Evolutionary conservation across 306 rosid species (phyloP).

Genomic region (Cicer bijugum): DNA sequence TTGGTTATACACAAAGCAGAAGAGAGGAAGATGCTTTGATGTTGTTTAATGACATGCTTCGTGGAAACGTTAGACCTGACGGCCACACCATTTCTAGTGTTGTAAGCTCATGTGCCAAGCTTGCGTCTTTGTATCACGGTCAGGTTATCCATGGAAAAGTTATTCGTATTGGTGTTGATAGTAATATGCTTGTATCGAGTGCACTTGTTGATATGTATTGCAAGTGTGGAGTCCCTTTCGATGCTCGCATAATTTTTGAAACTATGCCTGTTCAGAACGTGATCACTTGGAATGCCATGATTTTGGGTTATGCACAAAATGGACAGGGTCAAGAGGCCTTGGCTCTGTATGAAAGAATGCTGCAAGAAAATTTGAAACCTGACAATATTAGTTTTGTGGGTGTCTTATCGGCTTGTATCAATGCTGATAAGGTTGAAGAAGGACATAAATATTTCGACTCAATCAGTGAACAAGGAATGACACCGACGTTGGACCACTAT

Average conservation of each 20-base stretch:
- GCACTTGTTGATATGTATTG: slow-evolving; percentile 63
- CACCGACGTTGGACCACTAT: slow-evolving; percentile 58
- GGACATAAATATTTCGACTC: slow-evolving; percentile 53
- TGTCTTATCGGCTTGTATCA: slow-evolving; percentile 57
- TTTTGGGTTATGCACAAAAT: slow-evolving; percentile 59
- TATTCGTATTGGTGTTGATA: slow-evolving; percentile 49
- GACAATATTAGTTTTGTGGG: slow-evolving; percentile 53
- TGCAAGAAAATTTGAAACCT: slow-evolving; percentile 51
- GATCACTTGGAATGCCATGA: slow-evolving; percentile 55
- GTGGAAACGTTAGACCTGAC: slow-evolving; percentile 52
- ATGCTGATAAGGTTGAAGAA: slow-evolving; percentile 50
- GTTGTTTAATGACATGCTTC: slow-evolving; percentile 56
- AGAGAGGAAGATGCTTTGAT: slow-evolving; percentile 56
- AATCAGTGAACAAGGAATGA: slow-evolving; percentile 51
- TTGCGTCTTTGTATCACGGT: slow-evolving; percentile 55
- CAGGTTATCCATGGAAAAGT: slow-evolving; percentile 57
- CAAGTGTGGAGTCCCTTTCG: slow-evolving; percentile 63
- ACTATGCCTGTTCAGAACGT: slow-evolving; percentile 50
- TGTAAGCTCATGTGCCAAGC: slow-evolving; percentile 58
- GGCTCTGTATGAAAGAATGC: slow-evolving; percentile 54
- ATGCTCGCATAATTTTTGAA: slow-evolving; percentile 51
- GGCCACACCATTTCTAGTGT: slow-evolving; percentile 56
- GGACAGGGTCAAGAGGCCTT: slow-evolving; percentile 52
- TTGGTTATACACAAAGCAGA: slow-evolving; percentile 54
- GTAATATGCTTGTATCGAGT: slow-evolving; percentile 53